Percentiles rank a stretch among this genome's conserved stretches.
Conservation (phyloP, 495 filamentous ascomycete species). For the Podospora pseudocomata region DNA sequence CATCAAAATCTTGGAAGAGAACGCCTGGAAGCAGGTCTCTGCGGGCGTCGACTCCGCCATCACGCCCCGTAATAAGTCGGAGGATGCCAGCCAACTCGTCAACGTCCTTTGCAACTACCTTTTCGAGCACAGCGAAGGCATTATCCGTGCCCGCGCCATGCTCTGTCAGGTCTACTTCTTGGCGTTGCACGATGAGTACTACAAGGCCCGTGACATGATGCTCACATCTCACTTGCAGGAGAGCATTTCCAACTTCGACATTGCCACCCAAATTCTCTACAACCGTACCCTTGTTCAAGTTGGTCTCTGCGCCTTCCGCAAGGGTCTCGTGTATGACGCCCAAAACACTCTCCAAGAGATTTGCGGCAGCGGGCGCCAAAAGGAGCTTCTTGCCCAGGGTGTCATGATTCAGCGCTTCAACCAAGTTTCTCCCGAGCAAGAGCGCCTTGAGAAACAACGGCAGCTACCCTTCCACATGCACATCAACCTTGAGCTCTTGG, state of each 20-base stretch:
- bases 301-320: conserved; percentile 95
- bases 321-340: conserved; percentile 93
- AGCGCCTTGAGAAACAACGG: conserved; percentile 90
- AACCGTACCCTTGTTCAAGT: conserved; percentile 98
- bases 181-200: conserved; percentile 94
- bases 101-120: conserved; percentile 91
- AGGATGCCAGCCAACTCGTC: conserved; percentile 70
- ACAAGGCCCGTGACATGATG: conserved; percentile 96
- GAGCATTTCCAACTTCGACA: conserved; percentile 89
- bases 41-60: conserved; percentile 67
- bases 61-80: conserved; percentile 62
- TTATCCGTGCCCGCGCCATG: conserved; percentile 94
- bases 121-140: conserved; percentile 88
- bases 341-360: conserved; percentile 97
- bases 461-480: conserved; percentile 99
- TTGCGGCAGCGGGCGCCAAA: conserved; percentile 92
- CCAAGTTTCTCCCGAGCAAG: conserved; percentile 94
- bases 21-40: conserved; percentile 82
- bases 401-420: conserved; percentile 95
- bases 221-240: conserved; percentile 99
- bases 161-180: conserved; percentile 98
- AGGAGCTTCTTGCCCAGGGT: conserved; percentile 95
- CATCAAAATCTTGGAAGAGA: conserved; percentile 85
- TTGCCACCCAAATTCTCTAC: conserved; percentile 96
- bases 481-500: conserved; percentile 97